Base-by-base conservation (phyloP, 1,284 basidiomycete genomes). In the Lignosus rhinocerotis region DNA sequence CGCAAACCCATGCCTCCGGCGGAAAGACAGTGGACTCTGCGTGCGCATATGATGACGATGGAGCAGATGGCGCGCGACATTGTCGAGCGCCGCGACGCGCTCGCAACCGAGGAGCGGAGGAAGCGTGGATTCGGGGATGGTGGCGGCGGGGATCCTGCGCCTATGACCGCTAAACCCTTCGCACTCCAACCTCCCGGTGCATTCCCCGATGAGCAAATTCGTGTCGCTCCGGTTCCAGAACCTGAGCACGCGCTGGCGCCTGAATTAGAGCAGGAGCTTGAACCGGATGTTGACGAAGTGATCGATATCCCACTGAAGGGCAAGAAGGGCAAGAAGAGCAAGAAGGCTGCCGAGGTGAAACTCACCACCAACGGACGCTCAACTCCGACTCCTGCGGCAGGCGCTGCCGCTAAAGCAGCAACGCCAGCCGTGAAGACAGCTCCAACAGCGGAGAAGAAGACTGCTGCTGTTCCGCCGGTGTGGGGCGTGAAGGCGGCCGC, bases 21-120 rank as follows among this genome's bases (percentile, higher is more conserved):
- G 12, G 61, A 61, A 43, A 59, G 64, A 50, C 59, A 58, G 39
- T 61, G 58, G 55, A 45, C 53, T 25, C 50, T 65, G 19, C 54
- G 59, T 25, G 56, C 61, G 42, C 64, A 65, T 46, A 51, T 50
- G 44, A 51, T 62, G 48, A 32, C 43, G 41, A 65, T 65, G 64
- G 64, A 65, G 56, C 59, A 62, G 55, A 53, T 58, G 50, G 64
- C 64, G 9, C 64, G 64, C 44, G 57, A 58, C n/a, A 59, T 62
- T 25, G 57, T 63, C 50, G 30, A 50, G 41, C 46, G 47, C 16
- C 64, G 61, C 10, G 54, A 61, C 42, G 25, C 55, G 43, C 49
- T 60, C 39, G 33, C 56, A n/a, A 51, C 49, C 25, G 56, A 56
- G 3, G 60, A 60, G 44, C 58, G 58, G 14, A 51, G 51, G 52